Percentiles rank a stretch among this genome's conserved stretches.
phyloP scores from a whole-genome alignment of 495 filamentous ascomycete genomes.

The Penicillium angulare region DNA sequence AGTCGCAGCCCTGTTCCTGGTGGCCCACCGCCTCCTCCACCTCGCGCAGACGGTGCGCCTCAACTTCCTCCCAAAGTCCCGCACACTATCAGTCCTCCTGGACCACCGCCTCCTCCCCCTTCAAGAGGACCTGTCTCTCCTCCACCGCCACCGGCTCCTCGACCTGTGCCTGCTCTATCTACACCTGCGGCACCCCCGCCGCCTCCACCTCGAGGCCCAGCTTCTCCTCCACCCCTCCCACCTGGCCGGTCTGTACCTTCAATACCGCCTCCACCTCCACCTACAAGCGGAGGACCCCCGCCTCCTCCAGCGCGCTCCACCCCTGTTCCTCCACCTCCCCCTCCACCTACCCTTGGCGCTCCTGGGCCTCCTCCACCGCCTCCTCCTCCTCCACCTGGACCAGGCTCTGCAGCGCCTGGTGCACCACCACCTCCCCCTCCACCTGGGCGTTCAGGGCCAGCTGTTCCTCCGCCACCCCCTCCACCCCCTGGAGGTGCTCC shows the following conservation, averaged over 20 bases:
- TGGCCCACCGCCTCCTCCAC: conserved; percentile 65
- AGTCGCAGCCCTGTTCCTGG: conserved; percentile 56
- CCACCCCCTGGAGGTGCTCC: conserved; percentile 37
- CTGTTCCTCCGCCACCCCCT: conserved; percentile 34
- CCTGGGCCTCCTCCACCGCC: conserved; percentile 12
- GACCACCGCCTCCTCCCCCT: conserved; percentile 60
- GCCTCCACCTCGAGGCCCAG: conserved; percentile 24
- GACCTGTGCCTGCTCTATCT: conserved; percentile 34
- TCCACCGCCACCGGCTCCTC: conserved; percentile 49
- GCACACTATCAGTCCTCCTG: conserved; percentile 29
- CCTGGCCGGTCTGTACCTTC: conserved; percentile 12
- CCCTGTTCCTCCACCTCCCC: conserved; percentile 44
- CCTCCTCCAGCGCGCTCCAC: conserved; percentile 19
- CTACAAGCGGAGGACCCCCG: conserved; percentile 32
- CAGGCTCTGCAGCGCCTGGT: conserved; percentile 45
- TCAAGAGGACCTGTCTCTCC: conserved; percentile 49
- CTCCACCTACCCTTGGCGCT: conserved; percentile 29
- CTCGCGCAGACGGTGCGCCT: conserved; percentile 57
- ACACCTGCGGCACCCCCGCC: conserved; percentile 34
- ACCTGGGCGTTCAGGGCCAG: conserved; percentile 47
- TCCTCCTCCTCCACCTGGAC: conserved; percentile 30
- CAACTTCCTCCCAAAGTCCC: conserved; percentile 71
- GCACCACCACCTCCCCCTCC: conserved; percentile 34
- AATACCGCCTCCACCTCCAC: conserved; percentile 24
- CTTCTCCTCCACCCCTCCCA: conserved; percentile 12